Evolutionary conservation across 2,329 filamentous ascomycete genomes (phyloP).

Genomic region (Grosmannia clavigera): DNA sequence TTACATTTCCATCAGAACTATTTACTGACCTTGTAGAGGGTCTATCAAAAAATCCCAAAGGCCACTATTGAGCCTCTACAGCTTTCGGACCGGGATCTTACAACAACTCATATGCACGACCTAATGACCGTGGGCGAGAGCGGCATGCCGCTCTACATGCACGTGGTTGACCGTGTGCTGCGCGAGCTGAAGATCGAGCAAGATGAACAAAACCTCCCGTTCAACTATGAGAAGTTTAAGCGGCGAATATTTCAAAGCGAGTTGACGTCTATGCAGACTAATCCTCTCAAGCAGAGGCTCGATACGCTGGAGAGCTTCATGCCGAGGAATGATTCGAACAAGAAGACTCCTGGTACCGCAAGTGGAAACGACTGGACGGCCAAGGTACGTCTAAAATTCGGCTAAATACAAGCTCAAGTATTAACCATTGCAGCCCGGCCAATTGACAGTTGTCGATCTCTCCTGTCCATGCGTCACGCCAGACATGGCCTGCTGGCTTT

Average conservation of each 20-base stretch:
- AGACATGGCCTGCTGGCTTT: constrained; percentile 56
- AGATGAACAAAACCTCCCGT: constrained; percentile 20
- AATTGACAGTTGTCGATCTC: constrained; percentile 41
- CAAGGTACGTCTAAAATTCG: constrained; percentile 11
- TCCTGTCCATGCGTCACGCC: constrained; percentile 59
- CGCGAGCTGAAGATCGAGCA: constrained; percentile 39
- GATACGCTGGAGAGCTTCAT: constrained; percentile 54
- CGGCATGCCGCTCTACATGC: constrained; percentile 42
- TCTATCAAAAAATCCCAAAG: constrained; percentile 19
- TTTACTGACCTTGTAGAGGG: constrained; percentile 16
- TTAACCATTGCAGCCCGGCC: constrained; percentile 14
- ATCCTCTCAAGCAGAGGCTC: constrained; percentile 46
- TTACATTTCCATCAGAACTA: not conserved
- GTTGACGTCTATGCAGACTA: constrained; percentile 35
- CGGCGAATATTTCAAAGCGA: constrained; percentile 19
- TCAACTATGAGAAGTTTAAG: constrained; percentile 40
- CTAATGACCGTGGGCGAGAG: constrained; percentile 41
- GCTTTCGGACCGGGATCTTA: constrained; percentile 39
- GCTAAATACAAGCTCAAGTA: not conserved
- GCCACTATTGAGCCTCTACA: constrained; percentile 37
- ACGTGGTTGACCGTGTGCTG: constrained; percentile 42
- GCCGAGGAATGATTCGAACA: constrained; percentile 13
- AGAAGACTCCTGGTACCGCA: constrained; percentile 5
- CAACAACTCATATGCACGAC: constrained; percentile 44
- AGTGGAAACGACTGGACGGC: constrained; percentile 19